These are phyloP conservation scores for Saccharomycopsis hybrid DNA, from an alignment of 1,139 yeast species.

Conservation along the genomic window DNA sequence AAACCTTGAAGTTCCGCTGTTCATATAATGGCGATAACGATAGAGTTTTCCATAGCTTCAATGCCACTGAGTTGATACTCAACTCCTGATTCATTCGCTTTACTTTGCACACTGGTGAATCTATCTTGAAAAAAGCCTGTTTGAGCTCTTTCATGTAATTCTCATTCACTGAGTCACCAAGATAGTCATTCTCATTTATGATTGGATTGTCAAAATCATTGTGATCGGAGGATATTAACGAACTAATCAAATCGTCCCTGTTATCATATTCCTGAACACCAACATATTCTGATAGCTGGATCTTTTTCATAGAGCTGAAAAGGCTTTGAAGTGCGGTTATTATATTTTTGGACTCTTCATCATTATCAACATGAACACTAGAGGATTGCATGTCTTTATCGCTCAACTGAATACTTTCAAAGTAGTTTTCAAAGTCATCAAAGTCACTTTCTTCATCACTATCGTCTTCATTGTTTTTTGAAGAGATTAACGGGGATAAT, in stretches of 20 bases:
- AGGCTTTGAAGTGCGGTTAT: conserved; percentile 9
- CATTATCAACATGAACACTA: not conserved
- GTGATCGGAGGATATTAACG: conserved; percentile 13
- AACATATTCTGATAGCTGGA: conserved; percentile 16
- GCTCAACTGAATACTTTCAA: conserved; percentile 10
- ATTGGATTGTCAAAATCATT: conserved; percentile 7
- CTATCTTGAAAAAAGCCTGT: conserved; percentile 28
- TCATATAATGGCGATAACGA: conserved; percentile 48
- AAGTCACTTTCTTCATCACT: conserved; percentile 3
- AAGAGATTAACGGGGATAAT: not conserved
- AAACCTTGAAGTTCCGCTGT: conserved; percentile 45
- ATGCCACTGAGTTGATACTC: conserved; percentile 29
- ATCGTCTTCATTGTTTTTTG: not conserved
- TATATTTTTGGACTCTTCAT: conserved; percentile 5
- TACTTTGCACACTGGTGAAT: conserved; percentile 30
- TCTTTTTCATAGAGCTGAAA: conserved; percentile 8
- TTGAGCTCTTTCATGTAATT: conserved; percentile 6
- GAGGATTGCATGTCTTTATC: not conserved
- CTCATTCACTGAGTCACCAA: conserved; percentile 1
- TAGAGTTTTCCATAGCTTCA: conserved; percentile 50
- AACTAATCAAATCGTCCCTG: conserved; percentile 12
- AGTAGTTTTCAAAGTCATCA: conserved; percentile 16
- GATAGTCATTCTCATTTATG: conserved; percentile 18
- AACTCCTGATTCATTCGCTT: conserved; percentile 30
- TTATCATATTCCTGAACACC: conserved; percentile 21